Evolutionary conservation across 352 stramenopile genomes (phyloP).

Genomic region (Pythium rhizo-oryzae): DNA sequence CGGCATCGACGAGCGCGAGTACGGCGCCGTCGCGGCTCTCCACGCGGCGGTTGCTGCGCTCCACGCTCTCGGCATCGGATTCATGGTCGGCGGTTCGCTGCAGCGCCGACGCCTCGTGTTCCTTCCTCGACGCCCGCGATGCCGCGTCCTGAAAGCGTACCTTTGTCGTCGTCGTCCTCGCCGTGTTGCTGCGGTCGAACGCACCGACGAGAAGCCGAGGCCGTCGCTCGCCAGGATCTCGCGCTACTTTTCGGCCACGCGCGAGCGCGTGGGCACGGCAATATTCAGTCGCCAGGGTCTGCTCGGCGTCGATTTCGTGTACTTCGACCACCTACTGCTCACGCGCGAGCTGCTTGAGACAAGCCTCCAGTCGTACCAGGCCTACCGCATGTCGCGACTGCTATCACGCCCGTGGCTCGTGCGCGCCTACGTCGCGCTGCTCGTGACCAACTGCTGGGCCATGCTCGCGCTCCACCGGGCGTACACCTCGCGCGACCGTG

Average conservation of each 20-base stretch:
- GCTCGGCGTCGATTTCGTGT: neutral
- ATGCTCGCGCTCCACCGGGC: too few relatives aligned
- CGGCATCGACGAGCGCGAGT: neutral
- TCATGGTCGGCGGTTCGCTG: slow-evolving; percentile 3
- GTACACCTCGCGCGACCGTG: too few relatives aligned
- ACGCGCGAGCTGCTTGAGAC: slow-evolving; percentile 1
- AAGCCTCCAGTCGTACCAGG: neutral
- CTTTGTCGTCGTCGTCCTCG: neutral
- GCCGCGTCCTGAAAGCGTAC: too few relatives aligned
- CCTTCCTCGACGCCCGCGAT: neutral
- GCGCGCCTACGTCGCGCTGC: slow-evolving; percentile 8
- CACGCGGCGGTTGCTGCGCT: neutral
- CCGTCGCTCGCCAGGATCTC: neutral
- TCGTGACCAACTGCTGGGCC: slow-evolving; percentile 10
- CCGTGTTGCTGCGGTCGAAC: neutral
- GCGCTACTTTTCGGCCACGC: too few relatives aligned
- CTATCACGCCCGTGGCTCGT: slow-evolving; percentile 18
- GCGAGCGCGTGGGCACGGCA: neutral
- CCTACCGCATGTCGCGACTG: neutral
- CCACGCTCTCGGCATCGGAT: neutral
- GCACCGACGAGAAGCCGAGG: neutral
- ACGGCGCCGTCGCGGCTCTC: neutral
- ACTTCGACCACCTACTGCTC: neutral
- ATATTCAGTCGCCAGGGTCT: neutral
- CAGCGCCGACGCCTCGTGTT: neutral